Evolutionary conservation across 2,329 filamentous ascomycete genomes (phyloP).

Genomic region (Penicillium sp.): DNA sequence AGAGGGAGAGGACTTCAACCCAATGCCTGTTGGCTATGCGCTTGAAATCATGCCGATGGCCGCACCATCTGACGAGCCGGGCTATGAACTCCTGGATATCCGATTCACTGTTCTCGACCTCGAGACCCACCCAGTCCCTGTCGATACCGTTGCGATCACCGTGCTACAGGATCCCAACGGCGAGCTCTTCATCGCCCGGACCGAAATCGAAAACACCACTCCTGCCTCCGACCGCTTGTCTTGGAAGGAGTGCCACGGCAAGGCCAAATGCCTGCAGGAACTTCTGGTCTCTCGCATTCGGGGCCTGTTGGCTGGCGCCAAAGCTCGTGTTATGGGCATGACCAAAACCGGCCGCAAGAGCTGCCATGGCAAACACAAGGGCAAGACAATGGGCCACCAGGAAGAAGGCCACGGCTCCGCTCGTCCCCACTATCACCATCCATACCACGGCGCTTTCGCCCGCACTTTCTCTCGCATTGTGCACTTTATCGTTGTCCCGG

Average conservation of each 20-base stretch:
- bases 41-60: slow-evolving; percentile 39
- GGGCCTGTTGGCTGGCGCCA: slow-evolving; percentile 37
- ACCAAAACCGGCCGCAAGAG: slow-evolving; percentile 29
- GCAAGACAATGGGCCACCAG: slow-evolving; percentile 2
- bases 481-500: slow-evolving; percentile 46
- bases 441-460: slow-evolving; percentile 36
- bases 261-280: slow-evolving; percentile 37
- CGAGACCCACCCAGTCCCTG: slow-evolving; percentile 41
- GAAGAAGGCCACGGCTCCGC: slow-evolving; percentile 11
- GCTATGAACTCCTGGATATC: slow-evolving; percentile 36
- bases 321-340: slow-evolving; percentile 34
- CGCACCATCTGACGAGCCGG: slow-evolving; percentile 29
- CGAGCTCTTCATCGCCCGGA: slow-evolving; percentile 38
- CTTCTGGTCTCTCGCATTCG: slow-evolving; percentile 42
- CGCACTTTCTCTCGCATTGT: slow-evolving; percentile 42
- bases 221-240: slow-evolving; percentile 36
- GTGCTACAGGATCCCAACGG: slow-evolving; percentile 37
- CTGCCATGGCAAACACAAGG: slow-evolving; percentile 30
- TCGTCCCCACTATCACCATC: slow-evolving; percentile 30
- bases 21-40: slow-evolving; percentile 43
- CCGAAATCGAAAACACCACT: slow-evolving; percentile 38
- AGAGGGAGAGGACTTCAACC: slow-evolving; percentile 37
- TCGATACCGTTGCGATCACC: slow-evolving; percentile 44
- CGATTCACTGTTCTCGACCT: slow-evolving; percentile 48
- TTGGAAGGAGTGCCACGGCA: slow-evolving; percentile 44